Conservation (phyloP, 1,284 basidiomycete species). For the Heterobasidion parviporum region DNA sequence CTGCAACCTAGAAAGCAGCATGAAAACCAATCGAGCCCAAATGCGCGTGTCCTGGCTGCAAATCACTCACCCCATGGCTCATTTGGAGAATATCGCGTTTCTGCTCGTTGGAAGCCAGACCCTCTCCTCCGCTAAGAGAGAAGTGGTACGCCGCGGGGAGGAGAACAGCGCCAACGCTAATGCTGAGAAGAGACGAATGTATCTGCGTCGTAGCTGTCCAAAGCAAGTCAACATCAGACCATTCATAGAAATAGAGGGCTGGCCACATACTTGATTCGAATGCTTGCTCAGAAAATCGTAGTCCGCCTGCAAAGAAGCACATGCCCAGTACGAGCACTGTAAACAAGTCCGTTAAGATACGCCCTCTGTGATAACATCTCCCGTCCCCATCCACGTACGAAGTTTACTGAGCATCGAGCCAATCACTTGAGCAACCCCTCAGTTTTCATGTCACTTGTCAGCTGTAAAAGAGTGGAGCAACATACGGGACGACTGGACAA, state of each 20-base stretch:
- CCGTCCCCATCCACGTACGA: conserved; percentile 24
- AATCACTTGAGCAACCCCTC: conserved; percentile 39
- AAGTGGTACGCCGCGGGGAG: conserved; percentile 76
- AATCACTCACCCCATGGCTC: conserved; percentile 68
- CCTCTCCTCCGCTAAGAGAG: conserved; percentile 30
- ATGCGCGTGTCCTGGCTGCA: conserved; percentile 3
- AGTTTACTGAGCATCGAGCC: conserved; percentile 76
- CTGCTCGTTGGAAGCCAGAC: conserved; percentile 18
- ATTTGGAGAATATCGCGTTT: conserved; percentile 61
- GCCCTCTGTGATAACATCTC: too few species aligned
- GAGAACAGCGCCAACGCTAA: conserved; percentile 74
- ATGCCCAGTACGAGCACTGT: conserved; percentile 44
- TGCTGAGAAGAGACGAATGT: conserved; percentile 74
- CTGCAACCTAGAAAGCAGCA: conserved; percentile 39
- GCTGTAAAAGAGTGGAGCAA: too few species aligned
- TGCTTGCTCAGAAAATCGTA: conserved; percentile 61
- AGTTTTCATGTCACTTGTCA: background rate
- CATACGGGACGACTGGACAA: conserved; percentile 72
- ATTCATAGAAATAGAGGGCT: background rate
- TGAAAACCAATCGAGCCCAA: background rate
- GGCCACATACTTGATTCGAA: conserved; percentile 56
- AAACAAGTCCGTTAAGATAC: too few species aligned
- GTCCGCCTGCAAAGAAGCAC: conserved; percentile 59
- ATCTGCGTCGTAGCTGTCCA: conserved; percentile 65
- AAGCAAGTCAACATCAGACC: background rate